These are phyloP conservation scores for Gnetum montanum DNA, from an alignment of 75 land plant genomes.

Conservation along the genomic window DNA sequence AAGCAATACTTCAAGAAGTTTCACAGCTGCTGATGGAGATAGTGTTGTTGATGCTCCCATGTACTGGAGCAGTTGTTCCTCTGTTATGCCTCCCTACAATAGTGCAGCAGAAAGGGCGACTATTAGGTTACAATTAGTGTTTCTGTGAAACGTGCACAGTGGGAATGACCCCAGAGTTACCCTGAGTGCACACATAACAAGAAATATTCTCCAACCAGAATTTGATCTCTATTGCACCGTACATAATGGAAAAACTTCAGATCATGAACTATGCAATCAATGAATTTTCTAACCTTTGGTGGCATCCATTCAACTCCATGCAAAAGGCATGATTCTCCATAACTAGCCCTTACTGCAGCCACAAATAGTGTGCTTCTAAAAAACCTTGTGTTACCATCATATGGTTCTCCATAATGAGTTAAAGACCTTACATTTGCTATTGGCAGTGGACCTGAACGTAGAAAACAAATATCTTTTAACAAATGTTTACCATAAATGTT, in stretches of 20 bases:
- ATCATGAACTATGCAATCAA: too few species aligned
- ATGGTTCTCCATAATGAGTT: constrained; percentile 99
- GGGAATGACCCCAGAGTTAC: too few species aligned
- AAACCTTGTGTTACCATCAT: constrained; percentile 97
- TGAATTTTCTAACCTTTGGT: constrained; percentile 82
- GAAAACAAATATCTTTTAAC: too few species aligned
- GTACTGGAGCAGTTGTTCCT: constrained; percentile 83
- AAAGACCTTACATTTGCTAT: constrained; percentile 90
- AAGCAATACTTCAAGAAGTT: constrained; percentile 80
- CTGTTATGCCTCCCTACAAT: constrained; percentile 88
- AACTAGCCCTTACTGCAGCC: constrained; percentile 94
- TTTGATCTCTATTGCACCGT: too few species aligned
- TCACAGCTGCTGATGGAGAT: constrained; percentile 59
- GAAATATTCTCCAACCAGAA: too few species aligned
- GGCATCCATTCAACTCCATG: constrained; percentile 99
- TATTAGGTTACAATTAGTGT: too few species aligned
- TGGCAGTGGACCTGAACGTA: constrained; percentile 67
- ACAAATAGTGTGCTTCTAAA: constrained; percentile 95
- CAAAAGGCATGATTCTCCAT: constrained; percentile 87
- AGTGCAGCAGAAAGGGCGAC: too few species aligned
- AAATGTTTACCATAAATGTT: too few species aligned
- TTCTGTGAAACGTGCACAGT: too few species aligned
- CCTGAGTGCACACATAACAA: too few species aligned
- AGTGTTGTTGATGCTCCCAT: constrained; percentile 85
- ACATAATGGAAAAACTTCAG: neutral